A percentile compares a stretch with the other conserved stretches of the same genome.
phyloP scores from a whole-genome alignment of 2,329 filamentous ascomycete species.

The Tolypocladium endophyticum region DNA sequence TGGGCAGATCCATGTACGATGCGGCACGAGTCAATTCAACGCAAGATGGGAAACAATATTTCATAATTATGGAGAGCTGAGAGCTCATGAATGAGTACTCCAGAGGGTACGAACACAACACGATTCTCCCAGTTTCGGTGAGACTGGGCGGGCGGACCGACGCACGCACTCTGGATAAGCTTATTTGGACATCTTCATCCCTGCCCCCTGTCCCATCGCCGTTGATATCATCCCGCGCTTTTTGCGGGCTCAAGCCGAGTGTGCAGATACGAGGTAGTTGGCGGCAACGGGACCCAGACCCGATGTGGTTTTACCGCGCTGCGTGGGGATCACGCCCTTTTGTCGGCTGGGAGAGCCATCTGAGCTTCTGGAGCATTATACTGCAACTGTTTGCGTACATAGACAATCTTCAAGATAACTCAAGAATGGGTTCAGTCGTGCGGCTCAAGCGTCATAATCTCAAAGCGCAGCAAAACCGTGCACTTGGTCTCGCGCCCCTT shows the following conservation, averaged over 20 bases:
- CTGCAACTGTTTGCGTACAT: not conserved
- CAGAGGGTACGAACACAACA: too few species aligned
- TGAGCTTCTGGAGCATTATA: not conserved
- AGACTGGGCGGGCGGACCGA: too few species aligned
- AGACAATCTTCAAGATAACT: not conserved
- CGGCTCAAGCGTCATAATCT: conserved; percentile 31
- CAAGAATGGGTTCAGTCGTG: not conserved
- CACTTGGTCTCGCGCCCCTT: conserved; percentile 54
- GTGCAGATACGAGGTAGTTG: not conserved
- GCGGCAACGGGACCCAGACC: too few species aligned
- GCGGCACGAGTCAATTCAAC: not conserved
- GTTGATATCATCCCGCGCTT: not conserved
- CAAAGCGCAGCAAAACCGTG: conserved; percentile 50
- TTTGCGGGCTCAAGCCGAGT: not conserved
- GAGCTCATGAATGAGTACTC: too few species aligned
- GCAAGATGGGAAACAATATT: not conserved
- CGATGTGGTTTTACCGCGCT: too few species aligned
- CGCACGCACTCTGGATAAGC: not conserved
- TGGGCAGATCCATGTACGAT: not conserved
- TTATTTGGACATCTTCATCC: not conserved
- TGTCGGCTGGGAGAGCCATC: not conserved
- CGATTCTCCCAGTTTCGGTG: too few species aligned
- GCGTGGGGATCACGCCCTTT: not conserved
- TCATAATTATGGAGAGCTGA: not conserved
- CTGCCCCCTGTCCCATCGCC: not conserved